phyloP scores from a whole-genome alignment of 2,329 filamentous ascomycete genomes.

The Neonectria ditissima region DNA sequence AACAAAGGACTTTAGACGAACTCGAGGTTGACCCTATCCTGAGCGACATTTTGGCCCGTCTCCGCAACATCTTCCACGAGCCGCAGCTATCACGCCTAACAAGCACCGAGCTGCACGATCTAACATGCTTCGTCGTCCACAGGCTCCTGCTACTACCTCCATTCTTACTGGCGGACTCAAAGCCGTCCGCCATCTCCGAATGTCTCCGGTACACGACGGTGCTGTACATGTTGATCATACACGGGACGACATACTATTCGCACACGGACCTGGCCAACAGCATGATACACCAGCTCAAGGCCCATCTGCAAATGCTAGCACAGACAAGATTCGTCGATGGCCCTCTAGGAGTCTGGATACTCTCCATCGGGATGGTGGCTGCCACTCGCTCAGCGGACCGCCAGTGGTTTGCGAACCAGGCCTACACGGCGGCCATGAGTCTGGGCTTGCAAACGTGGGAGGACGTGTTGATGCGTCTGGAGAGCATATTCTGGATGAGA shows the following conservation, averaged over 20 bases:
- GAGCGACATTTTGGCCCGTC: conserved; percentile 54
- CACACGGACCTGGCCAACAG: conserved; percentile 56
- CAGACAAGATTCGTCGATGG: conserved; percentile 15
- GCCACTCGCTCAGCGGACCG: conserved; percentile 44
- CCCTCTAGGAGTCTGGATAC: conserved; percentile 56
- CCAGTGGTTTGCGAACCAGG: conserved; percentile 46
- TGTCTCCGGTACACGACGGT: conserved; percentile 60
- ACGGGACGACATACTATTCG: conserved; percentile 68
- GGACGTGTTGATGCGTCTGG: conserved; percentile 28
- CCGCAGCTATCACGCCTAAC: conserved; percentile 46
- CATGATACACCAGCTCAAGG: conserved; percentile 49
- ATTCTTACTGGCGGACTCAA: conserved; percentile 12
- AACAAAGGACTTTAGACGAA: conserved; percentile 26
- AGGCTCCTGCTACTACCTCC: conserved; percentile 53
- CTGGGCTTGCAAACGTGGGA: conserved; percentile 32
- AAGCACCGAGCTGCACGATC: conserved; percentile 62
- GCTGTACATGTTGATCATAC: conserved; percentile 65
- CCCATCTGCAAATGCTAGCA: conserved; percentile 43
- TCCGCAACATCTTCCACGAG: conserved; percentile 57
- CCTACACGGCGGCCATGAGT: conserved; percentile 25
- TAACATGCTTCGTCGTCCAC: conserved; percentile 67
- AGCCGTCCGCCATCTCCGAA: conserved; percentile 50
- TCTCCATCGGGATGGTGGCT: conserved; percentile 55
- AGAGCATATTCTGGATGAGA: conserved; percentile 36
- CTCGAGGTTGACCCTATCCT: conserved; percentile 51